Evolutionary conservation across 805 yeast species (phyloP), one percentile per base, ranked within the genome.

Genomic region (Candida yuanshanica): DNA sequence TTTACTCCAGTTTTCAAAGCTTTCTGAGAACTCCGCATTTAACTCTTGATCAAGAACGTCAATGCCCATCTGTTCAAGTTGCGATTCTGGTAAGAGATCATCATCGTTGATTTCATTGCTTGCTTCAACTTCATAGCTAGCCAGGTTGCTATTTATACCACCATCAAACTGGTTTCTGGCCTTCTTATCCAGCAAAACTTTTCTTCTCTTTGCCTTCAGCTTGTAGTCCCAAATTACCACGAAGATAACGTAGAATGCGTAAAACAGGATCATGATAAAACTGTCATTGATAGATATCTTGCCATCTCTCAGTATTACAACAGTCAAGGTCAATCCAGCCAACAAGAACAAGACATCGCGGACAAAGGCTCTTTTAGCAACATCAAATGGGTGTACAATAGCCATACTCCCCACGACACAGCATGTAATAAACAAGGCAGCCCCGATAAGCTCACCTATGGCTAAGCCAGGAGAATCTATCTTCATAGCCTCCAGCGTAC

Each of bases 361-460:
- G 2, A 56, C 38, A 16, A 56, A 56, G 2, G 60, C 55, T 38
- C 51, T 46, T 40, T 43, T 52, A 2, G 46, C 53, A n/a, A 89
- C 86, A 41, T 73, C 63, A 49, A 83, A 81, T 0, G 96, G 93
- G 26, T 74, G 69, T 2, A 80, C 66, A 1, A 89, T 62, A 0
- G 87, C 81, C 75, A 91, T 84, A 1, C 77, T 59, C 0, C 98
- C 99, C 11, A 86, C 72, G 1, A 91, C 88, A n/a, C 87, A 83
- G 1, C 91, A 79, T 2, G 86, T 73, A 18, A 90, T 77, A 56
- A 91, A 89, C 37, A 85, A 73, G 0, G 95, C 87, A 2, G 97
- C 95, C 4, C 99, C 98, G 32, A 88, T 64, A n/a, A 91, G 65
- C 59, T 90, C 97, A 2, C 96, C 93, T 9, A 90, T 64, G 0